A percentile compares a stretch with the other conserved stretches of the same genome.
Conservation (phyloP, 1,284 basidiomycete genomes). For the Exobasidium rhododendri region DNA sequence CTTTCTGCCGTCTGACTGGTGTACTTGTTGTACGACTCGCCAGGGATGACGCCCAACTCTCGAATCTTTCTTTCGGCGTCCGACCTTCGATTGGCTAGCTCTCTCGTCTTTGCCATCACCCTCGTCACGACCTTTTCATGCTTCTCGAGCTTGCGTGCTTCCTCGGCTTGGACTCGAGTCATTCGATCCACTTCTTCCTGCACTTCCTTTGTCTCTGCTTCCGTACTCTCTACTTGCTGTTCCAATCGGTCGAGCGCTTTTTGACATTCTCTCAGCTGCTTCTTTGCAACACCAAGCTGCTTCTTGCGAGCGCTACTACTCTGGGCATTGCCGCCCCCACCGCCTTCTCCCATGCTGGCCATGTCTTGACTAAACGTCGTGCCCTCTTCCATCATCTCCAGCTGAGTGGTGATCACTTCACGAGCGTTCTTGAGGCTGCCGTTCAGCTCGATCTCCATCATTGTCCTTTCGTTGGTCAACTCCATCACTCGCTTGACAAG, state of each 20-base stretch:
- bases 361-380: slow-evolving; percentile 53
- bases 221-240: slow-evolving; percentile 63
- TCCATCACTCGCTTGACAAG: slow-evolving; percentile 56
- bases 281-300: slow-evolving; percentile 65
- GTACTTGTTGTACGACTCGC: slow-evolving; percentile 96
- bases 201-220: slow-evolving; percentile 66
- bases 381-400: slow-evolving; percentile 68
- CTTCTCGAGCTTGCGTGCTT: slow-evolving; percentile 75
- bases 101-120: slow-evolving; percentile 84
- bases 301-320: slow-evolving; percentile 64
- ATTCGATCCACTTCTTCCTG: slow-evolving; percentile 69
- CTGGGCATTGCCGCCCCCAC: slow-evolving; percentile 58
- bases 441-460: slow-evolving; percentile 86
- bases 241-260: slow-evolving; percentile 54
- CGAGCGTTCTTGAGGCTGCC: slow-evolving; percentile 76
- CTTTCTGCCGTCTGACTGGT: slow-evolving; percentile 73
- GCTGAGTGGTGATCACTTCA: slow-evolving; percentile 71
- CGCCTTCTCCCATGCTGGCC: slow-evolving; percentile 62
- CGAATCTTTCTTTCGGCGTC: slow-evolving; percentile 91
- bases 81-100: slow-evolving; percentile 77
- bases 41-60: slow-evolving; percentile 90
- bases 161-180: slow-evolving; percentile 78
- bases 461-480: slow-evolving; percentile 66
- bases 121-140: slow-evolving; percentile 93
- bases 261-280: slow-evolving; percentile 58